Base-by-base conservation (phyloP, 495 filamentous ascomycete genomes). In the Hypoxylon cercidicola region DNA sequence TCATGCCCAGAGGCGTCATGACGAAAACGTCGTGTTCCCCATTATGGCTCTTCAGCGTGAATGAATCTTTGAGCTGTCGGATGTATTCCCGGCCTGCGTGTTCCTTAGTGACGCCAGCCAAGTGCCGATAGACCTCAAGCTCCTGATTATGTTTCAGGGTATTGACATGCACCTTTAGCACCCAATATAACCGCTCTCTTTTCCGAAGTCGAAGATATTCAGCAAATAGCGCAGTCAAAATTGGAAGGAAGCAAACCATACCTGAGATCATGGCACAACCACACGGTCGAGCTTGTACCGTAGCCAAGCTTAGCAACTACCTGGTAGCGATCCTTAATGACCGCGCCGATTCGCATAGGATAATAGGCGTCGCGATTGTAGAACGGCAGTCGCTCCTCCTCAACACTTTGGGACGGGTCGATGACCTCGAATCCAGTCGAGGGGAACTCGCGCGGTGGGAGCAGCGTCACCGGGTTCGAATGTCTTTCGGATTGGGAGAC, bases 251-350 rank as follows among this genome's bases (percentile, higher is more conserved):
- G 25, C 7, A 3, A 3, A 28, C 3, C 7, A 28, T 28, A 28
- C 25, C 25, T 28, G 3, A 28, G 25, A 7, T 28, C 25, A 7
- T 28, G 25, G 3, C 3, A 3, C 25, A 28, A 7, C 25, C 25
- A 28, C 3, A 28, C 79, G 5, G 83, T 87, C 19, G 84, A 87
- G 43, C 74, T 77, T 7, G 79, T 60, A 37, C 84, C 84, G 59
- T 77, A 86, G 13, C 85, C 84, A 34, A 86, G 75, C 68, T 87
- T 87, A 5, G 77, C 77, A 4, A 82, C 56, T 35, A 85, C 72
- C 59, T 82, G 70, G 57, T 86, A 87, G 34, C 75, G 77, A 46
- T 73, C 70, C 34, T 76, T 49, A 49, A 80, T 73, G 12, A 83
- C 70, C 55, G 86, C 79, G 23, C 81, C 81, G 52, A 85, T 81